Evolutionary conservation across 768 basidiomycete genomes (phyloP).

Genomic region (Tulasnella sp.): DNA sequence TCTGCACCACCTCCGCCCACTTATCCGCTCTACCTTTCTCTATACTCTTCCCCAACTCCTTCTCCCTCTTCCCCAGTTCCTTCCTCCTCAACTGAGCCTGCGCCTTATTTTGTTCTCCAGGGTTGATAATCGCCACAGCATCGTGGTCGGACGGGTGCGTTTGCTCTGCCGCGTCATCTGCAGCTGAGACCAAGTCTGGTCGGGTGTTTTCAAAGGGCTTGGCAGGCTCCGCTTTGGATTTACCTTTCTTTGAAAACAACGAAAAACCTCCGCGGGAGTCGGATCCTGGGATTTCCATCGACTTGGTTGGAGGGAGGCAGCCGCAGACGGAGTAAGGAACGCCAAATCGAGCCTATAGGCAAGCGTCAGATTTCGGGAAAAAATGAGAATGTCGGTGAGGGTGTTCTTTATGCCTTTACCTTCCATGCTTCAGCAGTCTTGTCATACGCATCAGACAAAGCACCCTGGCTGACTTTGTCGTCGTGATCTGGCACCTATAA

Average conservation of each 20-base stretch:
- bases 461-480: constrained; percentile 42
- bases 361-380: background rate
- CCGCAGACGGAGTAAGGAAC: constrained; percentile 53
- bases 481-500: constrained; percentile 35
- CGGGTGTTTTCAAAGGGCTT: constrained; percentile 17
- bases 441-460: constrained; percentile 42
- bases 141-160: constrained; percentile 24
- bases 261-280: background rate
- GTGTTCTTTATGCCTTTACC: constrained; percentile 29
- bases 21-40: constrained; percentile 5
- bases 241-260: constrained; percentile 11
- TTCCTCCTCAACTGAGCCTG: constrained; percentile 2
- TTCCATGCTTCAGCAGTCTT: constrained; percentile 46
- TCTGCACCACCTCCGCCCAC: constrained; percentile 5
- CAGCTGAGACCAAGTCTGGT: constrained; percentile 21
- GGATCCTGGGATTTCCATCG: background rate
- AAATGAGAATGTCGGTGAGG: background rate
- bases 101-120: background rate
- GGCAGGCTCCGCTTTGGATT: background rate
- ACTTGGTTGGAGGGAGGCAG: constrained; percentile 37
- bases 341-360: constrained; percentile 41
- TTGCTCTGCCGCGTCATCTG: constrained; percentile 20
- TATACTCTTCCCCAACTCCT: background rate
- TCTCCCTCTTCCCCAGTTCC: background rate
- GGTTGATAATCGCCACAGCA: constrained; percentile 18